A percentile compares a stretch with the other conserved stretches of the same genome.
Evolutionary conservation across 1,284 basidiomycete genomes (phyloP).

Genomic region (Vanrija sp.): DNA sequence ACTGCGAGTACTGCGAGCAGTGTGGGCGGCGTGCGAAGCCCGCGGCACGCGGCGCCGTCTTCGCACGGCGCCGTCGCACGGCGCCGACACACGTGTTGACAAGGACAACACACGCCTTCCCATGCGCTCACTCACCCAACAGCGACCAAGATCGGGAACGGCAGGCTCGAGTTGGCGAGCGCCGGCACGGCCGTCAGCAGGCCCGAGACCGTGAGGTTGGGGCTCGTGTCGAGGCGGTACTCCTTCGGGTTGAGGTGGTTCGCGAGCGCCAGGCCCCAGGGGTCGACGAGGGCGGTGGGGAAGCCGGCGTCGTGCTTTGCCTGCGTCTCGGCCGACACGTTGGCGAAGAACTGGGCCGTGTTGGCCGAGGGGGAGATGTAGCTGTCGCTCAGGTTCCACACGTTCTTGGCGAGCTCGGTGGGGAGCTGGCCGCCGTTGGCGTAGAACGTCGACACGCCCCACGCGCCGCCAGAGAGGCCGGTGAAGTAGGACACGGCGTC

Average conservation of each 20-base stretch:
- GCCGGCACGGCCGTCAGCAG: slow-evolving; percentile 25
- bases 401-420: slow-evolving; percentile 32
- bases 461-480: slow-evolving; percentile 44
- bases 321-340: slow-evolving; percentile 36
- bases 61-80: too few species aligned
- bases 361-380: slow-evolving; percentile 48
- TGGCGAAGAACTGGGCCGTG: slow-evolving; percentile 48
- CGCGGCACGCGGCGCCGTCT: too few species aligned
- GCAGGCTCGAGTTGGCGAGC: slow-evolving; percentile 15
- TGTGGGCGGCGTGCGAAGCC: too few species aligned
- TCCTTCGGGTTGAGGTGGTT: slow-evolving; percentile 40
- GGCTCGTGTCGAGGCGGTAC: slow-evolving; percentile 34
- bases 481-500: slow-evolving; percentile 41
- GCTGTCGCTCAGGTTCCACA: slow-evolving; percentile 50
- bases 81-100: too few species aligned
- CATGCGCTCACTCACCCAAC: not conserved
- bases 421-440: slow-evolving; percentile 38
- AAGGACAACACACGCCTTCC: too few species aligned
- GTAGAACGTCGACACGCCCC: slow-evolving; percentile 41
- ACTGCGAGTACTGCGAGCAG: too few species aligned
- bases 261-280: slow-evolving; percentile 42
- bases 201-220: slow-evolving; percentile 44
- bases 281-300: slow-evolving; percentile 42
- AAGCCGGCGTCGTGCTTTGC: slow-evolving; percentile 42
- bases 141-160: slow-evolving; percentile 11